Conservation (phyloP, 768 basidiomycete species). For the Collybia sp. region DNA sequence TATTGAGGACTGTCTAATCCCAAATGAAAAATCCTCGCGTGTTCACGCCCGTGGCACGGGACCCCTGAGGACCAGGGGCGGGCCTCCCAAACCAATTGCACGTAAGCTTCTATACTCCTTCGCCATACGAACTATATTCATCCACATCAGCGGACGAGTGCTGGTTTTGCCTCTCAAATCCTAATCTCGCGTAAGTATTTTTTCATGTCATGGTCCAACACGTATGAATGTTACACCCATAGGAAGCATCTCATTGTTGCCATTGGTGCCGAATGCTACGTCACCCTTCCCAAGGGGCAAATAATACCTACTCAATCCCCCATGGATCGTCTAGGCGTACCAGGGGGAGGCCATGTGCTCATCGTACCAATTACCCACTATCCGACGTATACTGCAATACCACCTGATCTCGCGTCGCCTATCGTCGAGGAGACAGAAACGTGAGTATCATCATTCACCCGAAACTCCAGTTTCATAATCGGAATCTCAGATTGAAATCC, state of each 20-base stretch:
- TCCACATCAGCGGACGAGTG: constrained; percentile 74
- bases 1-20: constrained; percentile 80
- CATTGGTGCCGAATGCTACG: constrained; percentile 90
- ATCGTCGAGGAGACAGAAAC: constrained; percentile 79
- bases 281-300: constrained; percentile 96
- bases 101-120: constrained; percentile 45
- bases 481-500: constrained; percentile 61
- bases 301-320: constrained; percentile 76
- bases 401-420: constrained; percentile 67
- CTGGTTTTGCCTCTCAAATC: constrained; percentile 98
- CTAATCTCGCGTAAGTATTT: constrained; percentile 70
- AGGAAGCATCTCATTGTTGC: constrained; percentile 96
- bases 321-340: constrained; percentile 51
- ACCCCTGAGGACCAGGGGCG: constrained; percentile 22
- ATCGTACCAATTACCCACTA: constrained; percentile 94
- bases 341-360: constrained; percentile 94
- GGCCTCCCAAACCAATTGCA: constrained; percentile 71
- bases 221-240: constrained; percentile 7
- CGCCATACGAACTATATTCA: constrained; percentile 1
- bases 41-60: constrained; percentile 35
- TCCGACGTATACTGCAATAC: constrained; percentile 81
- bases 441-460: constrained; percentile 29
- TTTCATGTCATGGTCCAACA: background rate
- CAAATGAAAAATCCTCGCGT: constrained; percentile 43
- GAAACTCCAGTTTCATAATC: constrained; percentile 5